phyloP scores from a whole-genome alignment of 495 filamentous ascomycete species.

The Xylaria acuta region DNA sequence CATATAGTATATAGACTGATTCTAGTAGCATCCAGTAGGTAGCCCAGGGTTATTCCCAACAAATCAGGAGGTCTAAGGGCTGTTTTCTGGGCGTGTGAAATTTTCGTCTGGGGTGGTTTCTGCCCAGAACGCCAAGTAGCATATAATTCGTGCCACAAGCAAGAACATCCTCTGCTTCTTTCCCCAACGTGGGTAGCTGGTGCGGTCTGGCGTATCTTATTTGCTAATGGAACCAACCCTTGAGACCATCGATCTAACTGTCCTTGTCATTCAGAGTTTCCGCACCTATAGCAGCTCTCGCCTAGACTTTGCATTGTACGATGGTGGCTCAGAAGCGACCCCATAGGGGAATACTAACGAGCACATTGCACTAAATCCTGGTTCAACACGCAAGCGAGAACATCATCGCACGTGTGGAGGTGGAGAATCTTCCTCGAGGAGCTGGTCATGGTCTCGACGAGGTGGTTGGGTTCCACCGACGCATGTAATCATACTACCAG shows the following conservation, averaged over 20 bases:
- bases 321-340: neutral
- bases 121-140: neutral
- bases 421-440: conserved; percentile 6
- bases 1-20: too few species aligned
- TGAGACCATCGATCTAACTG: neutral
- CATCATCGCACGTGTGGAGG: neutral
- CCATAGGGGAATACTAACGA: neutral
- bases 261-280: conserved; percentile 26
- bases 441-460: neutral
- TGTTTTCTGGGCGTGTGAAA: too few species aligned
- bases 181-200: conserved; percentile 8
- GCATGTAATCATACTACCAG: conserved; percentile 5
- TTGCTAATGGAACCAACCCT: neutral
- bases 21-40: too few species aligned
- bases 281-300: conserved; percentile 41
- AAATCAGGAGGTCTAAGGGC: too few species aligned
- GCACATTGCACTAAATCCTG: conserved; percentile 6
- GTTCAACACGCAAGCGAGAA: neutral
- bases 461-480: conserved; percentile 5
- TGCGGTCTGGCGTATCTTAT: neutral
- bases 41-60: too few species aligned
- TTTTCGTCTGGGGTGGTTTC: too few species aligned
- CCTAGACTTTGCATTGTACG: conserved; percentile 4
- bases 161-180: neutral
- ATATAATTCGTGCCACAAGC: neutral